Conservation (phyloP, 1,139 yeast genomes). For the Scheffersomyces segobiensis region DNA sequence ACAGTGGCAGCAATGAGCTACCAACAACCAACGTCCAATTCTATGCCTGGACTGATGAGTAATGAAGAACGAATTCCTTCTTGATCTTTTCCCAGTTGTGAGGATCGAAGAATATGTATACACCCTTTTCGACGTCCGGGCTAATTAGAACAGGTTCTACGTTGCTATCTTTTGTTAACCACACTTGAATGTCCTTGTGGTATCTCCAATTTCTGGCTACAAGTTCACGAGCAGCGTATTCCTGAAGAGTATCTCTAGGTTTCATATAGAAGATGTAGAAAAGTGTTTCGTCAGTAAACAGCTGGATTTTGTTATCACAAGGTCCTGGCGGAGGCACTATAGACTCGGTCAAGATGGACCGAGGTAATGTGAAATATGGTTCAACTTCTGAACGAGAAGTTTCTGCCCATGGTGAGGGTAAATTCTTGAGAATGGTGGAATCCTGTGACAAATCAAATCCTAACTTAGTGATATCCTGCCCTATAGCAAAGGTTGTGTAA, state of each 20-base stretch:
- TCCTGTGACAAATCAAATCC: conserved; percentile 62
- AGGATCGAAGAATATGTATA: conserved; percentile 96
- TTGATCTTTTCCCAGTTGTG: conserved; percentile 94
- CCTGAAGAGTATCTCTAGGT: conserved; percentile 92
- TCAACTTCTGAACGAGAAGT: conserved; percentile 90
- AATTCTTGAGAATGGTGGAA: conserved; percentile 61
- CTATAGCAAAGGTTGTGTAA: conserved; percentile 72
- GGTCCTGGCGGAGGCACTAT: conserved; percentile 29
- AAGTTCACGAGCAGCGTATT: conserved; percentile 88
- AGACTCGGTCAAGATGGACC: conserved; percentile 52
- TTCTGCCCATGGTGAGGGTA: conserved; percentile 94
- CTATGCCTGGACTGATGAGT: conserved; percentile 52
- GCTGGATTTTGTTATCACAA: conserved; percentile 68
- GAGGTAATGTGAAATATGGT: conserved; percentile 69
- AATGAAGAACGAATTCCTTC: conserved; percentile 73
- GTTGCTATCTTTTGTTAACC: conserved; percentile 93
- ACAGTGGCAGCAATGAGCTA: not conserved
- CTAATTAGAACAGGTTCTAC: conserved; percentile 87
- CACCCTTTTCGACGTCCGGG: conserved; percentile 87
- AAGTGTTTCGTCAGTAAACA: conserved; percentile 87
- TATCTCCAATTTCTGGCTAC: conserved; percentile 94
- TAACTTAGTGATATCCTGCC: conserved; percentile 75
- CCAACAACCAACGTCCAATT: not conserved
- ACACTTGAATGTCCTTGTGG: conserved; percentile 91
- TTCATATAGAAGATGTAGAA: conserved; percentile 92